Evolutionary conservation across 1,284 basidiomycete species (phyloP).

Genomic region (Xerocomus nothofagi): DNA sequence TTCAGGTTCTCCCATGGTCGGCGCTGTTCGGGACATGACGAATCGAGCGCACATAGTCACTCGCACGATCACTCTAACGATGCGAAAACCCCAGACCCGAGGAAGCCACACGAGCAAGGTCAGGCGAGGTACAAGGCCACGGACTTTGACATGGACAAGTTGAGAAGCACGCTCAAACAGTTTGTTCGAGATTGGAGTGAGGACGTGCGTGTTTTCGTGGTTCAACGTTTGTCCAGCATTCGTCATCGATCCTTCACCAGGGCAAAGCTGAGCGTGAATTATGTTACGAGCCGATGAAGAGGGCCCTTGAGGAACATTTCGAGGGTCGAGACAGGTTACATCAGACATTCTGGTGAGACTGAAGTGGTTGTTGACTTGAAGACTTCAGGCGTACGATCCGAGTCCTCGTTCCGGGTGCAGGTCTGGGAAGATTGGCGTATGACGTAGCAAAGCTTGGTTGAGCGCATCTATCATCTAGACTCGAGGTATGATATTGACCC

Average conservation of each 20-base stretch:
- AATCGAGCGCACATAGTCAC: constrained; percentile 33
- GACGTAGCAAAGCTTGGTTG: constrained; percentile 80
- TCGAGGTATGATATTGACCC: not conserved
- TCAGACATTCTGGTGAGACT: constrained; percentile 37
- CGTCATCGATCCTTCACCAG: constrained; percentile 37
- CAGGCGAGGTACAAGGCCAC: constrained; percentile 47
- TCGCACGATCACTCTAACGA: constrained; percentile 24
- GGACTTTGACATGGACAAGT: constrained; percentile 81
- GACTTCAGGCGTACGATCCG: constrained; percentile 51
- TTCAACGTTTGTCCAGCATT: not conserved
- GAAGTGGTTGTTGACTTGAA: constrained; percentile 2
- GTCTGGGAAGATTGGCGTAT: constrained; percentile 82
- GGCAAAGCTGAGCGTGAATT: constrained; percentile 74
- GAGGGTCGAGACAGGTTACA: constrained; percentile 45
- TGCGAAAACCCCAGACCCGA: constrained; percentile 29
- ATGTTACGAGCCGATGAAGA: constrained; percentile 79
- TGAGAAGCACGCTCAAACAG: constrained; percentile 87
- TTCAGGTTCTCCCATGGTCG: not conserved
- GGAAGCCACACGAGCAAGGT: constrained; percentile 17
- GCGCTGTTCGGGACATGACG: constrained; percentile 21
- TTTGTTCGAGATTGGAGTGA: constrained; percentile 90
- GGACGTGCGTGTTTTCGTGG: constrained; percentile 50
- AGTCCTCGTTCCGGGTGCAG: constrained; percentile 87
- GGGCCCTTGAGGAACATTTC: constrained; percentile 70
- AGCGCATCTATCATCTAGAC: constrained; percentile 11